These are phyloP conservation scores for Neurospora hispaniola DNA, from an alignment of 495 filamentous ascomycete species.

Conservation along the genomic window DNA sequence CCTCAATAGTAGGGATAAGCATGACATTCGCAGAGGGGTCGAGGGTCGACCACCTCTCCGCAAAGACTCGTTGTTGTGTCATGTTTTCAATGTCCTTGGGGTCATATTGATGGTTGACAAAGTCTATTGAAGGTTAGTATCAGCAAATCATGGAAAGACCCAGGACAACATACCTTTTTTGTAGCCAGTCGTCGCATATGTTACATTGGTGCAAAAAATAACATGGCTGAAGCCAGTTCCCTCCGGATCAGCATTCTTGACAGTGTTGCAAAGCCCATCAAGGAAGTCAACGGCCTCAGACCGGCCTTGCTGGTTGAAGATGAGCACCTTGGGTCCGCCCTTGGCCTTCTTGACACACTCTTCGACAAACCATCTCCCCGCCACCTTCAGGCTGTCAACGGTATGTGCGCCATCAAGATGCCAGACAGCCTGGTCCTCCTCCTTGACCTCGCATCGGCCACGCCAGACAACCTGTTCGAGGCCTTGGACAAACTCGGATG, in stretches of 20 bases:
- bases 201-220: conserved; percentile 84
- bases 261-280: conserved; percentile 47
- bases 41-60: conserved; percentile 57
- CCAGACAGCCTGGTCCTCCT: conserved; percentile 62
- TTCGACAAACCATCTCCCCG: conserved; percentile 65
- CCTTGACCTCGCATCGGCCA: conserved; percentile 73
- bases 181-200: conserved; percentile 60
- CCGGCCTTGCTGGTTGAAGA: conserved; percentile 95
- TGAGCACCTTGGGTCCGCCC: conserved; percentile 48
- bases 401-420: conserved; percentile 91
- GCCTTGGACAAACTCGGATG: conserved; percentile 59
- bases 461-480: conserved; percentile 65
- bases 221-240: conserved; percentile 61
- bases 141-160: conserved; percentile 6
- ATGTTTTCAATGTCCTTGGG: conserved; percentile 54
- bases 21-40: conserved; percentile 50
- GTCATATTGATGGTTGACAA: conserved; percentile 67
- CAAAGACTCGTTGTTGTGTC: conserved; percentile 64
- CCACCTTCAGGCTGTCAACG: conserved; percentile 70
- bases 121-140: conserved; percentile 38
- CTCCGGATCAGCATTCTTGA: conserved; percentile 30
- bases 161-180: conserved; percentile 31
- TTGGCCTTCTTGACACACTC: conserved; percentile 28
- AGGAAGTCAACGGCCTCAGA: conserved; percentile 65
- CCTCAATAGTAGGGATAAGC: conserved; percentile 72